Conservation (phyloP, 2,329 filamentous ascomycete genomes). For the Xylariaceae sp. region DNA sequence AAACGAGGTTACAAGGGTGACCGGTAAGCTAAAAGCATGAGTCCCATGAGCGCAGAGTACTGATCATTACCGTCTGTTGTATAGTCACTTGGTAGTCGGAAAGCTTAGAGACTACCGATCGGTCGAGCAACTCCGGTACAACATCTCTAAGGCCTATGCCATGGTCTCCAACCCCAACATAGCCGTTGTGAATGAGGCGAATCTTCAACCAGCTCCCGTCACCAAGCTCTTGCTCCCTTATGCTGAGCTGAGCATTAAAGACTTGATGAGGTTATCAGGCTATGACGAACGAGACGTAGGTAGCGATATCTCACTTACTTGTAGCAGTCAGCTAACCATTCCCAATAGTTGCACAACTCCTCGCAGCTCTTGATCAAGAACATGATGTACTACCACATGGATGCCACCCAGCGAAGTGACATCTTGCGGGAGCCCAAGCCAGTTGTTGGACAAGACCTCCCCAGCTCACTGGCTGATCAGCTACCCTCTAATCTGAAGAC, state of each 20-base stretch:
- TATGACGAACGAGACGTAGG: background rate
- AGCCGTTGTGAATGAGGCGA: background rate
- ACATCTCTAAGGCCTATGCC: background rate
- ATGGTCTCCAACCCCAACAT: background rate
- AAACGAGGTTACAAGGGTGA: conserved; percentile 2
- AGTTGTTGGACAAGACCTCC: background rate
- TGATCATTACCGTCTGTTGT: background rate
- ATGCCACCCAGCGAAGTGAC: background rate
- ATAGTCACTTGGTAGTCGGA: background rate
- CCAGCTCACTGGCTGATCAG: background rate
- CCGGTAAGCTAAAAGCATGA: background rate
- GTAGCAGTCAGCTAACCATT: background rate
- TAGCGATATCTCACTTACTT: background rate
- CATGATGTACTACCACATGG: conserved; percentile 6
- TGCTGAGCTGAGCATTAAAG: background rate
- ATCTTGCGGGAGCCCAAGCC: background rate
- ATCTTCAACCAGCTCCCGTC: background rate
- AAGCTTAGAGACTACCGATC: background rate
- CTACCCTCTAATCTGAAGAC: background rate
- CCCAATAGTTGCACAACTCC: background rate
- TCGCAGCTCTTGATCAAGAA: background rate
- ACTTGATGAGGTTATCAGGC: background rate
- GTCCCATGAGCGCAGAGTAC: background rate
- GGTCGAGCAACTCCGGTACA: background rate
- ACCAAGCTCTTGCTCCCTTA: background rate